phyloP scores from a whole-genome alignment of 345 rosid genomes.

The sweet orange (Citrus sinensis) region DNA sequence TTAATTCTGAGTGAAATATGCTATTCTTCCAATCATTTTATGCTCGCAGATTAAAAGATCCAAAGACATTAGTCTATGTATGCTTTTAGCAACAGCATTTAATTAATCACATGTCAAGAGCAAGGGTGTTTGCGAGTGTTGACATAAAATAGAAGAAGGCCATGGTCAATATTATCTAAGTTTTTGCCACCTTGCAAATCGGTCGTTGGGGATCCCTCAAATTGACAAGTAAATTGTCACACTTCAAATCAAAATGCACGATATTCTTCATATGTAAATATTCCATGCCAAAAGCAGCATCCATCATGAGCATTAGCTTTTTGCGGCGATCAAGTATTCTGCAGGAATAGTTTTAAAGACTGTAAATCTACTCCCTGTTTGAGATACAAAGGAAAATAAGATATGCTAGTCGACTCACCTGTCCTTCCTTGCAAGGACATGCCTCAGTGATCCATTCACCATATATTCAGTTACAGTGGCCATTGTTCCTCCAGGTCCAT shows the following conservation, averaged over 20 bases:
- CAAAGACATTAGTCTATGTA: background rate
- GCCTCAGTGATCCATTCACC: conserved; percentile 90
- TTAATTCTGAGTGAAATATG: background rate
- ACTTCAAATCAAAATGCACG: conserved; percentile 94
- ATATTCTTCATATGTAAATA: conserved; percentile 78
- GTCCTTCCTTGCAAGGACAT: conserved; percentile 60
- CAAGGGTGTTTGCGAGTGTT: background rate
- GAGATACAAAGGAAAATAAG: background rate
- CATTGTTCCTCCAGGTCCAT: conserved; percentile 87
- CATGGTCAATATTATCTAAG: background rate
- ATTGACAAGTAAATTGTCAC: conserved; percentile 89
- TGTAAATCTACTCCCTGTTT: conserved; percentile 16
- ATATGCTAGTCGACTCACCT: conserved; percentile 33
- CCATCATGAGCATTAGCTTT: conserved; percentile 70
- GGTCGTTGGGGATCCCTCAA: conserved; percentile 90
- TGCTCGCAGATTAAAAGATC: background rate
- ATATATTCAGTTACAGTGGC: conserved; percentile 88
- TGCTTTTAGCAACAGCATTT: background rate
- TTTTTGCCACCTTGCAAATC: conserved; percentile 66
- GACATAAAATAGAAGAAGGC: background rate
- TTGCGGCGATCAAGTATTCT: conserved; percentile 77
- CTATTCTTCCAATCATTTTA: background rate
- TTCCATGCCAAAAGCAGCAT: conserved; percentile 98
- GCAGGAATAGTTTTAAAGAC: conserved; percentile 20
- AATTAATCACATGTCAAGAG: background rate